phyloP scores from a whole-genome alignment of 2,329 filamentous ascomycete species.

The Sporothrix schenckii region DNA sequence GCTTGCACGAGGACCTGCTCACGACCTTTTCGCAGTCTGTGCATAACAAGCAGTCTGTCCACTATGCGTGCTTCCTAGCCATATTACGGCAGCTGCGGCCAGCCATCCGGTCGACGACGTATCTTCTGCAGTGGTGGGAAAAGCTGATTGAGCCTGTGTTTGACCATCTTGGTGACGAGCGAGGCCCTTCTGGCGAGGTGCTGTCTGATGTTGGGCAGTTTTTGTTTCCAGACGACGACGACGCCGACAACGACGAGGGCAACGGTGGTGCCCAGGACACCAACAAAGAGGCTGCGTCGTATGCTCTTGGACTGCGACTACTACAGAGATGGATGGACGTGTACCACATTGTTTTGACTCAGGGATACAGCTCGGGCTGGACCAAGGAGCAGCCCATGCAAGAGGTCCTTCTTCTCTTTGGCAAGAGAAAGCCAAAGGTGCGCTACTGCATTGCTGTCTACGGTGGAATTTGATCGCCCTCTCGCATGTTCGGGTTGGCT shows the following conservation, averaged over 20 bases:
- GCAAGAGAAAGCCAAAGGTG: constrained; percentile 68
- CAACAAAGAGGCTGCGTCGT: constrained; percentile 45
- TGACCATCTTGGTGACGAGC: constrained; percentile 62
- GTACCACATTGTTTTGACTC: constrained; percentile 44
- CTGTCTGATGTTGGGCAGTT: constrained; percentile 66
- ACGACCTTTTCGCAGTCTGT: constrained; percentile 68
- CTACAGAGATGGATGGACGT: constrained; percentile 61
- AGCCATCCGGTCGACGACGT: constrained; percentile 63
- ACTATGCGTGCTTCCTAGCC: constrained; percentile 68
- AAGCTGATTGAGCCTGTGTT: constrained; percentile 59
- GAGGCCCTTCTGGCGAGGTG: constrained; percentile 65
- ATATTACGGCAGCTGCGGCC: constrained; percentile 67
- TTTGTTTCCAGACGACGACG: constrained; percentile 63
- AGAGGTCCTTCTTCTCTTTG: constrained; percentile 60
- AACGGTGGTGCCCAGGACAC: constrained; percentile 39
- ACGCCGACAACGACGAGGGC: constrained; percentile 48
- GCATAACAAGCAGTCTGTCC: constrained; percentile 53
- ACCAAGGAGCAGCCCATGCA: constrained; percentile 56
- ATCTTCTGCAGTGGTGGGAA: constrained; percentile 73
- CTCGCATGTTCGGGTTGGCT: background rate
- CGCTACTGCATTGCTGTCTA: constrained; percentile 14
- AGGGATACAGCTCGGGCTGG: constrained; percentile 46
- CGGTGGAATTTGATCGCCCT: background rate
- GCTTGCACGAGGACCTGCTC: constrained; percentile 72
- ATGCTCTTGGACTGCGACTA: constrained; percentile 60